Base-by-base conservation (phyloP, 352 stramenopile genomes). In the Pythium monospermum region DNA sequence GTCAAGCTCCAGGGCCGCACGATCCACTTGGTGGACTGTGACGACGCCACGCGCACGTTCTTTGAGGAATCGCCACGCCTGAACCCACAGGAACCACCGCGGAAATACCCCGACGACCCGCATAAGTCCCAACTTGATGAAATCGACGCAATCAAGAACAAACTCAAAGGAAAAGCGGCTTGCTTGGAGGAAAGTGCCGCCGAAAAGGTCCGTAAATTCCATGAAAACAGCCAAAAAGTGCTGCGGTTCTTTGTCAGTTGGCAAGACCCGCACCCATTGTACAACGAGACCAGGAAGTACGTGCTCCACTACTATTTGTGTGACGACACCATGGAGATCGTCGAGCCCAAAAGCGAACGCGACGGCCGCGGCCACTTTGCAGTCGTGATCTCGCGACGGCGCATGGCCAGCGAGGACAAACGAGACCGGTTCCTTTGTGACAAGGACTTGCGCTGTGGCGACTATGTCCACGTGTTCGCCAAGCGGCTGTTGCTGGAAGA, bases 161-260 rank as follows among this genome's bases (percentile, higher is more conserved):
- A 67, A 33, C 49, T 80, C 16, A 50, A 41, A 2, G 42, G 51
- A 10, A 71, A 71, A 35, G 70, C 64, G 5, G 47, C 59, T 36
- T 48, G 57, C 1, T 39, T 54, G 25, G 53, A 42, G 26, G 64
- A 66, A 22, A 83, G 69, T 39, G 65, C 69, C 16, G 60, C 66
- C 11, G 73, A 84, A 38, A 53, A 65, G 6, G 68, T 73, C 32
- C 76, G 80, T 47, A 85, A 90, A 62, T 91, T 91, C 55, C 74
- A 87, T 53, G 69, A 83, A 32, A 68, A 85, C 47, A 81, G 84
- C 44, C 79, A 86, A 45, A 85, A 95, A 27, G 87, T 97, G 22
- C 72, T 98, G 39, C 69, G 87, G 22, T 97, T 98, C 64, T 96
- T 79, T 61, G 87, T 89, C 40, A 84, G 83, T 10, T 98, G 92